Percentiles rank a stretch among this genome's conserved stretches.
These are phyloP conservation scores for Zopfia rhizophila DNA, from an alignment of 2,329 filamentous ascomycete genomes.

Conservation along the genomic window DNA sequence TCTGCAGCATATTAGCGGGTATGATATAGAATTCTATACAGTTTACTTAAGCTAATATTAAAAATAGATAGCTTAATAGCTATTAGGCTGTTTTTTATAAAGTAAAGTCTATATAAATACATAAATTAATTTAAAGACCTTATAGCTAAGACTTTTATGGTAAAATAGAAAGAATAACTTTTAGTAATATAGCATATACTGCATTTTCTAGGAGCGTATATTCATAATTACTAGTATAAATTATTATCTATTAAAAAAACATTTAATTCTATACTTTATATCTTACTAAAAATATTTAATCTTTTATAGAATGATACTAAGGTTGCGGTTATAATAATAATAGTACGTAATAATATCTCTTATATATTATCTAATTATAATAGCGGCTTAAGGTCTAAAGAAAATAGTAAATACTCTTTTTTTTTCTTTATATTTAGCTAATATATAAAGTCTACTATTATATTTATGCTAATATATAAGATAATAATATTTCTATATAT, in stretches of 20 bases:
- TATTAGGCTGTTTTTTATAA: slow-evolving; percentile 39
- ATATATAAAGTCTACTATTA: slow-evolving; percentile 28
- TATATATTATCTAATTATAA: slow-evolving; percentile 47
- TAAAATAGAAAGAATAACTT: slow-evolving; percentile 6
- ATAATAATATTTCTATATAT: slow-evolving; percentile 30
- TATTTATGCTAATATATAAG: slow-evolving; percentile 25
- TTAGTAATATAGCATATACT: slow-evolving; percentile 25
- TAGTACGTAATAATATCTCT: slow-evolving; percentile 24
- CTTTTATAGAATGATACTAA: slow-evolving; percentile 34
- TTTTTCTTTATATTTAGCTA: slow-evolving; percentile 5
- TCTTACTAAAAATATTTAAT: slow-evolving; percentile 37
- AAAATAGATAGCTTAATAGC: slow-evolving; percentile 40
- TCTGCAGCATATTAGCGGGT: slow-evolving; percentile 22
- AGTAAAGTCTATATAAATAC: slow-evolving; percentile 30
- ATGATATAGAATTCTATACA: too few relatives aligned
- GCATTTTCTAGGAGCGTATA: slow-evolving; percentile 31
- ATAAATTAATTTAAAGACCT: slow-evolving; percentile 34
- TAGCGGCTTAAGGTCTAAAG: slow-evolving; percentile 17
- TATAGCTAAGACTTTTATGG: slow-evolving; percentile 32
- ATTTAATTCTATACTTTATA: slow-evolving; percentile 29
- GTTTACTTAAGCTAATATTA: too few relatives aligned
- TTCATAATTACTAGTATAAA: slow-evolving; percentile 37
- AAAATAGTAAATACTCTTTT: slow-evolving; percentile 14
- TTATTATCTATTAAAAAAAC: slow-evolving; percentile 32
- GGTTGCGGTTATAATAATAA: slow-evolving; percentile 41